Base-by-base conservation (phyloP, 2,329 filamentous ascomycete species). In the Juglanconis oblonga region DNA sequence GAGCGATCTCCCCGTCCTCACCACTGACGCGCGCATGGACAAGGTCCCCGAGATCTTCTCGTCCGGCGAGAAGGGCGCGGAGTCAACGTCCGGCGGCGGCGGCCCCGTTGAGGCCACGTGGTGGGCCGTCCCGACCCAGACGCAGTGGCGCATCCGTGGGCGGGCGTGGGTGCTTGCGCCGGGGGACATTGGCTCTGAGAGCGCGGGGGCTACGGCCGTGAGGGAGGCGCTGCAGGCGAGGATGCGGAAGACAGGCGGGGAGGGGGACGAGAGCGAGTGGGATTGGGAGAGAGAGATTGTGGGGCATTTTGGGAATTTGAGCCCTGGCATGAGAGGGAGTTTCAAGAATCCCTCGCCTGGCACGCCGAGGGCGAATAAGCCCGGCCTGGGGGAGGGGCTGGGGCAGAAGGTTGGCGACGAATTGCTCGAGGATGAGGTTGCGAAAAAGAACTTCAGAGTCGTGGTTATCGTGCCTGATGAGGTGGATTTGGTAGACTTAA, bases 281-380 rank as follows among this genome's bases (percentile, higher is more conserved):
- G 89, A 84, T 66, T 97, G 92, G 88, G 77, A 77, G 51, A 88
- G 80, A 64, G 92, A 97, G 75, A 74, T 97, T 42, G 92, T 90
- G 54, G 90, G 85, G 52, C 91, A 95, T 72, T 98, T 97, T 82
- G 94, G 92, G 24, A 97, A 97, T 73, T 76, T 95, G 67, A 88
- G 85, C 66, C 94, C 94, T 6, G 77, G 80, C 1, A 92, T 97
- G 87, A 83, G 93, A 71, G 89, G 89, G 9, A 82, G 84, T 8
- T 93, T 92, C 72, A 87, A 86, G 74, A 86, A 89, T 71, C 83
- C 95, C 70, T 79, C 83, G 5, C 88, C 90, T 0, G 90, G 90
- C 0, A 78, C 79, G 63, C 81, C 86, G 52, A 71, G 89, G 67
- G 74, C 82, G 65, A 65, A 84, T 69, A 67, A 81, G 67, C 72